Evolutionary conservation across 192 early-diverging fungal genomes (phyloP).

Genomic region (Rhizoclosmatium sp.): DNA sequence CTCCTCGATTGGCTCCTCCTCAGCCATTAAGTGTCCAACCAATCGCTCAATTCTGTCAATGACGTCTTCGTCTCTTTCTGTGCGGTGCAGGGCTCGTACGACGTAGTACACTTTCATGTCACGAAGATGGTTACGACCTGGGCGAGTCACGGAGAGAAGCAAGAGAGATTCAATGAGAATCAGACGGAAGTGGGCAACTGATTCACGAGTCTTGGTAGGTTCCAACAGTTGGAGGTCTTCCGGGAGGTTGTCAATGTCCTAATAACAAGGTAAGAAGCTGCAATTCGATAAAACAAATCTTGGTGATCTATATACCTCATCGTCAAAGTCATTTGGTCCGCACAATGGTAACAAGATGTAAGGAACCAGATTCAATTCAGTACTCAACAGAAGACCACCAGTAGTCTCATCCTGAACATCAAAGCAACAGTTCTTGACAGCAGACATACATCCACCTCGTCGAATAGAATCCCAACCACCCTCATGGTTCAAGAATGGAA

Average conservation of each 20-base stretch:
- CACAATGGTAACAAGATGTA: constrained; percentile 90
- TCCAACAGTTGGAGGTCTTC: constrained; percentile 90
- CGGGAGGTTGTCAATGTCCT: constrained; percentile 92
- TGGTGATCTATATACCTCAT: constrained; percentile 66
- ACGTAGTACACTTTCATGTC: constrained; percentile 85
- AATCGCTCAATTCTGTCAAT: constrained; percentile 75
- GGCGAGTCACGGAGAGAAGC: constrained; percentile 75
- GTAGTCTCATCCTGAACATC: constrained; percentile 48
- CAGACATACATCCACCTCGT: constrained; percentile 85
- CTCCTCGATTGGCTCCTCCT: constrained; percentile 14
- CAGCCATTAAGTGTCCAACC: constrained; percentile 82
- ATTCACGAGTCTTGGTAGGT: constrained; percentile 84
- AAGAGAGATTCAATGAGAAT: constrained; percentile 84
- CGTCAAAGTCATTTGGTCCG: constrained; percentile 90
- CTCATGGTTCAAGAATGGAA: constrained; percentile 84
- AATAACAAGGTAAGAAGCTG: not conserved
- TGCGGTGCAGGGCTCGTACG: constrained; percentile 81
- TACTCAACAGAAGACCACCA: constrained; percentile 67
- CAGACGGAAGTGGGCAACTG: constrained; percentile 73
- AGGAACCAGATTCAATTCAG: constrained; percentile 82
- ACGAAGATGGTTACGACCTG: constrained; percentile 83
- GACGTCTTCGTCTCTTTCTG: constrained; percentile 76
- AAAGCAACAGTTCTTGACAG: constrained; percentile 91
- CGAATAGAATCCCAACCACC: constrained; percentile 73
- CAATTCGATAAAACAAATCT: too few relatives aligned